These are phyloP conservation scores for Houttuynia cordata DNA, from an alignment of 164 flowering plant species.

Conservation along the genomic window DNA sequence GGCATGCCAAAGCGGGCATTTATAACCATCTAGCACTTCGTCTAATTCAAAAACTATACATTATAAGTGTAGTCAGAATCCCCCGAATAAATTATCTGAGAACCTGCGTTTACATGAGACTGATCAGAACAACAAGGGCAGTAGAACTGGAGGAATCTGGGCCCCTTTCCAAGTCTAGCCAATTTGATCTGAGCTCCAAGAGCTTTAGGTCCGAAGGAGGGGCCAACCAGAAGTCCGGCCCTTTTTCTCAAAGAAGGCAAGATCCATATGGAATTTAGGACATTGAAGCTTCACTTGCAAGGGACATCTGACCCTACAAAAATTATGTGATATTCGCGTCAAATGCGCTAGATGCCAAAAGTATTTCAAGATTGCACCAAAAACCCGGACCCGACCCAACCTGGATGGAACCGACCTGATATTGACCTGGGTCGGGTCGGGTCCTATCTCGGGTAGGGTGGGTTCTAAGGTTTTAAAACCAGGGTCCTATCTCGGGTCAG, in stretches of 20 bases:
- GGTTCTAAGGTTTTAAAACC: too few species aligned
- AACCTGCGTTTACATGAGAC: constrained; percentile 63
- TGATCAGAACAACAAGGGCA: constrained; percentile 63
- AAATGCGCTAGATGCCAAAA: constrained; percentile 60
- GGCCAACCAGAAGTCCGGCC: constrained; percentile 24
- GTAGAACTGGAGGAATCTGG: constrained; percentile 67
- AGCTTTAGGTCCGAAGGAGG: constrained; percentile 51
- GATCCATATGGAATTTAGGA: constrained; percentile 84
- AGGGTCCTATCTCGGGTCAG: too few species aligned
- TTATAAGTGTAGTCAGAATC: constrained; percentile 29
- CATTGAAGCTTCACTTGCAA: constrained; percentile 62
- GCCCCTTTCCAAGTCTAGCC: constrained; percentile 28
- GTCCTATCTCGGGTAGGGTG: too few species aligned
- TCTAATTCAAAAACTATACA: constrained; percentile 20
- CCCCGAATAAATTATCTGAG: constrained; percentile 86
- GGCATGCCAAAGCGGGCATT: too few species aligned
- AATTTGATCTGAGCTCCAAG: constrained; percentile 37
- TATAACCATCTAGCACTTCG: constrained; percentile 9
- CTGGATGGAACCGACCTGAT: too few species aligned
- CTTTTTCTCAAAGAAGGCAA: constrained; percentile 43
- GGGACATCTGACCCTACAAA: constrained; percentile 96
- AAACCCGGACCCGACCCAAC: too few species aligned
- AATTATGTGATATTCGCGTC: constrained; percentile 69
- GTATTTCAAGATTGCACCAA: too few species aligned
- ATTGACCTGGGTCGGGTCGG: too few species aligned